A percentile compares a stretch with the other conserved stretches of the same genome.
Conservation (phyloP, 225 moss, liverwort and hornwort genomes). For the Lunularia cruciata region DNA sequence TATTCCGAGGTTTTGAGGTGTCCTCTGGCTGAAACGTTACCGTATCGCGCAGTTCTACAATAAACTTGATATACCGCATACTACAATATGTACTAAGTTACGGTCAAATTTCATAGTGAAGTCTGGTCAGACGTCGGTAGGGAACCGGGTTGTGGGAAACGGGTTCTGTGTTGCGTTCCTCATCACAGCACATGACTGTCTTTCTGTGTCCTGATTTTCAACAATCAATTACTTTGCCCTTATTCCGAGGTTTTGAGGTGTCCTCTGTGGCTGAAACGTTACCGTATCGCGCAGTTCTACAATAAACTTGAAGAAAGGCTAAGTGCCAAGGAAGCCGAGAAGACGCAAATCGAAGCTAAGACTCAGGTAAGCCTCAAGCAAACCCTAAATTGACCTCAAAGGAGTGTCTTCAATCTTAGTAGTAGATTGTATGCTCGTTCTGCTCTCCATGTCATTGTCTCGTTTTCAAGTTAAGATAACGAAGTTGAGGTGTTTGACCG, state of each 20-base stretch:
- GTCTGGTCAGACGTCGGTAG: no score
- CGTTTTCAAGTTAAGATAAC: no score
- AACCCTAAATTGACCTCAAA: background rate
- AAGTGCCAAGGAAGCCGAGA: slow-evolving; percentile 84
- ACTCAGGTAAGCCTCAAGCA: slow-evolving; percentile 40
- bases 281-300: slow-evolving; percentile 45
- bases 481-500: no score
- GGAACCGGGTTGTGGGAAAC: background rate
- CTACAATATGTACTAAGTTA: background rate
- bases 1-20: no score
- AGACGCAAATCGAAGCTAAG: slow-evolving; percentile 80
- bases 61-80: slow-evolving; percentile 38
- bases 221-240: no score
- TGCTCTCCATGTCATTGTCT: background rate
- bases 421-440: background rate
- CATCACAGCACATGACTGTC: background rate
- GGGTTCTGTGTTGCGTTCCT: background rate
- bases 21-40: no score
- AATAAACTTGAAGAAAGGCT: slow-evolving; percentile 84
- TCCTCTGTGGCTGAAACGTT: no score
- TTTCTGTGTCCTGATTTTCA: no score
- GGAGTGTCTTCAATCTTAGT: no score
- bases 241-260: no score
- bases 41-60: slow-evolving; percentile 53
- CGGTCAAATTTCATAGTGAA: no score